Evolutionary conservation across 805 yeast genomes (phyloP).

Genomic region (Saccharomycopsis babjevae): DNA sequence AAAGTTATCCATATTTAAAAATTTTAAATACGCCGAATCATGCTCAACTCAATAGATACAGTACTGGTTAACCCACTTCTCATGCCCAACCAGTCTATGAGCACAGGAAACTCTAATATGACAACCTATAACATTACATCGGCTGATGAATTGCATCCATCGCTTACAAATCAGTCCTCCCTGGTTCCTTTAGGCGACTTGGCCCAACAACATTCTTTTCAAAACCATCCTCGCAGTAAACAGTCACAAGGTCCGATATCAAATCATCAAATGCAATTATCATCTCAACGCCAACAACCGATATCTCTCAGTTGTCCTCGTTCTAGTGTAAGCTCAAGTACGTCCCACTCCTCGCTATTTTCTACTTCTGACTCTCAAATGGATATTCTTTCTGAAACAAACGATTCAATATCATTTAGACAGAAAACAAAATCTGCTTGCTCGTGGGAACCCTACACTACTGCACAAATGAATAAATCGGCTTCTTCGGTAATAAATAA

Average conservation of each 20-base stretch:
- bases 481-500: background rate
- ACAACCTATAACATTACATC: background rate
- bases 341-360: background rate
- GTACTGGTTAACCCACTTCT: background rate
- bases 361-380: background rate
- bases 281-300: background rate
- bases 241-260: background rate
- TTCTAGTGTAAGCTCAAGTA: background rate
- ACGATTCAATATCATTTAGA: background rate
- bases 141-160: background rate
- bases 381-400: background rate
- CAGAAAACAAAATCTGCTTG: background rate
- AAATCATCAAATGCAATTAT: background rate
- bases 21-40: background rate
- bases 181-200: background rate
- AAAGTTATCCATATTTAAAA: too few relatives aligned
- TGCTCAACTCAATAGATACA: background rate
- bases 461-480: background rate
- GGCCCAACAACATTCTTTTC: background rate
- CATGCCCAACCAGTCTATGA: background rate
- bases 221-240: background rate
- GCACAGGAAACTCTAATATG: background rate
- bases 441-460: background rate
- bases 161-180: background rate
- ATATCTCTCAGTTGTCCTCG: background rate